A percentile compares a stretch with the other conserved stretches of the same genome.
These are phyloP conservation scores for Pseudodiploospora longispora DNA, from an alignment of 2,329 filamentous ascomycete genomes.

Conservation along the genomic window DNA sequence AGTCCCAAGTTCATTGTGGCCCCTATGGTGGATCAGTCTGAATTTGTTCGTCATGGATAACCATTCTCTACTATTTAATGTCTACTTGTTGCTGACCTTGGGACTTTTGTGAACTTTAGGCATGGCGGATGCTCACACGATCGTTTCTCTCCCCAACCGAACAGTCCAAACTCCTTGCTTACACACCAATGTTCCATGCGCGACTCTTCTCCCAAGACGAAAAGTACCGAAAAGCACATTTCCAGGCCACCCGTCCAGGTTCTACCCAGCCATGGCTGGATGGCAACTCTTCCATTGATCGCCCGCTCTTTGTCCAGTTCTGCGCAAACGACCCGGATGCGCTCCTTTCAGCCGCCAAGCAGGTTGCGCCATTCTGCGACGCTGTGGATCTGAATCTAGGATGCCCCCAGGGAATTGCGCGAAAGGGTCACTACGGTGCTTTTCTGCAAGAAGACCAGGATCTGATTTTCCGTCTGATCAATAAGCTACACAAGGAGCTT, in stretches of 20 bases:
- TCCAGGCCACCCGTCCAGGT: slow-evolving; percentile 54
- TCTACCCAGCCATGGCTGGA: slow-evolving; percentile 56
- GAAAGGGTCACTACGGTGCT: slow-evolving; percentile 82
- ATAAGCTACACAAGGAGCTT: slow-evolving; percentile 70
- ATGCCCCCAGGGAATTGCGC: slow-evolving; percentile 92
- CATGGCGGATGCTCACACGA: slow-evolving; percentile 92
- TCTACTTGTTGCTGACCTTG: not conserved
- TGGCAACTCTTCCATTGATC: slow-evolving; percentile 75
- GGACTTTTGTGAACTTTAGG: slow-evolving; percentile 40
- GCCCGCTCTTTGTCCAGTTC: slow-evolving; percentile 92
- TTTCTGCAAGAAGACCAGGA: slow-evolving; percentile 92
- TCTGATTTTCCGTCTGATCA: slow-evolving; percentile 74
- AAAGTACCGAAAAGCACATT: slow-evolving; percentile 71
- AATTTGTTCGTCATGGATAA: slow-evolving; percentile 63
- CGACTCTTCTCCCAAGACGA: slow-evolving; percentile 72
- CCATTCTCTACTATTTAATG: not conserved
- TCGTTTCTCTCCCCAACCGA: slow-evolving; percentile 71
- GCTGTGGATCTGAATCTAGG: slow-evolving; percentile 93
- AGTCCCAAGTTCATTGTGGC: slow-evolving; percentile 85
- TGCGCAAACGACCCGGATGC: slow-evolving; percentile 83
- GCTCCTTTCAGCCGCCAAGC: slow-evolving; percentile 67
- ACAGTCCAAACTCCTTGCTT: slow-evolving; percentile 64
- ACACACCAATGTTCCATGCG: slow-evolving; percentile 94
- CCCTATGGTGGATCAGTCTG: slow-evolving; percentile 97
- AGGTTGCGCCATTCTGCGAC: slow-evolving; percentile 82